These are phyloP conservation scores for Eremothecium coryli DNA, from an alignment of 1,139 yeast species.

Conservation along the genomic window DNA sequence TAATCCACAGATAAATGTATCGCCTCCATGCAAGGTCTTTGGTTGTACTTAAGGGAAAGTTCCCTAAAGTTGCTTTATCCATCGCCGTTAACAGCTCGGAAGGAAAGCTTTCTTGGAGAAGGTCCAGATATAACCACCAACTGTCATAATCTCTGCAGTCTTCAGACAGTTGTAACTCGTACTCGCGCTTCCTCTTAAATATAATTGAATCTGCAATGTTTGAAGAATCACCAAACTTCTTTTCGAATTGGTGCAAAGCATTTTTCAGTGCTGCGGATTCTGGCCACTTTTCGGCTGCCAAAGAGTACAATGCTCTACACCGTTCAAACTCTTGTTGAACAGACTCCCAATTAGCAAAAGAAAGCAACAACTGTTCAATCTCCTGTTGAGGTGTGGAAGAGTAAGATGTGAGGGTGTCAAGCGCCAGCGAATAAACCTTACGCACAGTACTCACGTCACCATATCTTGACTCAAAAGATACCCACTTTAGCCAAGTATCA, in stretches of 20 bases:
- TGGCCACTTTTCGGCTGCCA: conserved; percentile 36
- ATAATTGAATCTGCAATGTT: conserved; percentile 46
- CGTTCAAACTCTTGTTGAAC: conserved; percentile 55
- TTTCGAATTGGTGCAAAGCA: conserved; percentile 52
- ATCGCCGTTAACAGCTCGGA: conserved; percentile 32
- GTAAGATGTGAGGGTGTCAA: conserved; percentile 41
- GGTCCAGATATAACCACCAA: conserved; percentile 68
- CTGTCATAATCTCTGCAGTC: conserved; percentile 58
- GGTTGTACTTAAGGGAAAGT: conserved; percentile 31
- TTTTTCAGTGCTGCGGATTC: conserved; percentile 37
- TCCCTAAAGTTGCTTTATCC: conserved; percentile 37
- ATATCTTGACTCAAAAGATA: conserved; percentile 47
- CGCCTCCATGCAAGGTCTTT: conserved; percentile 48
- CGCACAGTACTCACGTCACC: conserved; percentile 45
- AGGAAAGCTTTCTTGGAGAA: conserved; percentile 33
- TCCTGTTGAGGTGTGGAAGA: conserved; percentile 31
- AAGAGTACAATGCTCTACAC: conserved; percentile 51
- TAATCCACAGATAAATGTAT: conserved; percentile 62
- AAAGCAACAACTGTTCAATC: conserved; percentile 31
- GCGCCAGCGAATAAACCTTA: conserved; percentile 57
- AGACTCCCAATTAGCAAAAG: conserved; percentile 73
- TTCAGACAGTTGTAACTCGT: conserved; percentile 40
- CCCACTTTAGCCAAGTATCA: conserved; percentile 60
- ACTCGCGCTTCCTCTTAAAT: conserved; percentile 45
- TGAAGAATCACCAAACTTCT: conserved; percentile 48